Base-by-base conservation (phyloP, 148 eudicot genomes). In the Rhododendron ferrugineum region DNA sequence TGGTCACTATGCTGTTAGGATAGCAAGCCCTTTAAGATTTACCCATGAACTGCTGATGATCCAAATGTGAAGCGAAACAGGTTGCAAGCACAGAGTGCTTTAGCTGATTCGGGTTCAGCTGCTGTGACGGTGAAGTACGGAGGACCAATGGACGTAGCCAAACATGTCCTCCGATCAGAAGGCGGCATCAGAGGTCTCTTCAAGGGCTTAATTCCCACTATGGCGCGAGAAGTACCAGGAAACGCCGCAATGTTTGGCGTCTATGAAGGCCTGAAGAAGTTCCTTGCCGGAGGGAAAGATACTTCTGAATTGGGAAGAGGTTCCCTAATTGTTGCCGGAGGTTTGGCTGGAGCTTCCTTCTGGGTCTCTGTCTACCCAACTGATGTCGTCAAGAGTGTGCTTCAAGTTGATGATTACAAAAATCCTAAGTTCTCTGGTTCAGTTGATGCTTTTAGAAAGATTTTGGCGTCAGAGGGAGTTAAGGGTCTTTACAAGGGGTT, bases 171-270 rank as follows among this genome's bases (percentile, higher is more conserved):
- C 20, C 87, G 91, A 28, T 89, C 98, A 16, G 98, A 93, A 90
- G 98, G 94, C 6, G 99, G 99, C 10, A 81, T 88, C 6, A 90
- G 86, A 86, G 99, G 99, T 72, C 92, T 95, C 20, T 97, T 95
- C 91, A 95, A 95, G 86, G 99, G 99, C 58, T 82, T 97, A 66
- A 88, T 88, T 78, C 99, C 99, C 6, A 97, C 99, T 16, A 30
- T 97, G 86, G 98, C 95, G 22, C 96, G 99, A 72, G 99, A 97
- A 93, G 90, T 97, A 13, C 99, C 99, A 0, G 99, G 99, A 26
- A 94, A 94, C 34, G 99, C 99, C 1, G 92, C 90, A 74, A 93
- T 95, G 98, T 97, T 97, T 82, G 99, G 98, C 2, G 96, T 90
- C 28, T 97, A 97, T 18, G 99, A 97, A 87, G 93, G 86, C n/a